A percentile compares a stretch with the other conserved stretches of the same genome.
Conservation (phyloP, 2,329 filamentous ascomycete species). For the Penicillium aurantiogriseum region DNA sequence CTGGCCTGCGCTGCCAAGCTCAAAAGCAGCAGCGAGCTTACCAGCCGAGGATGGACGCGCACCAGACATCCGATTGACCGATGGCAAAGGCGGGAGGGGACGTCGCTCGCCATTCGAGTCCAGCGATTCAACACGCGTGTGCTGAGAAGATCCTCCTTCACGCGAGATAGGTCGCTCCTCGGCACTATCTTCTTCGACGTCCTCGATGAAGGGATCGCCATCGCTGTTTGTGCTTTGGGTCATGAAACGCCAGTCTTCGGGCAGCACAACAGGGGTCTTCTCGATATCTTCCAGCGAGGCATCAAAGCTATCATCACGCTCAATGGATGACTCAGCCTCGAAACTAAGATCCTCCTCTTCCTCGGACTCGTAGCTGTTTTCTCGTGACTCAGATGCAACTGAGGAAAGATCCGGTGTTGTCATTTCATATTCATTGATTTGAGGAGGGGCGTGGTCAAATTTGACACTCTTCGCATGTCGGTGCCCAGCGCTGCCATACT, state of each 20-base stretch:
- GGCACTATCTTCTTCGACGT: constrained; percentile 65
- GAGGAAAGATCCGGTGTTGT: constrained; percentile 95
- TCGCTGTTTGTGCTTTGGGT: constrained; percentile 63
- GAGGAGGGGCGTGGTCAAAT: constrained; percentile 88
- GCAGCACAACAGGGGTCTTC: constrained; percentile 96
- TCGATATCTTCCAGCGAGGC: constrained; percentile 92
- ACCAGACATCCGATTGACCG: constrained; percentile 34
- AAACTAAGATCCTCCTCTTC: constrained; percentile 69
- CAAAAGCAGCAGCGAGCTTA: constrained; percentile 68
- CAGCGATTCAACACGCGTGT: constrained; percentile 67
- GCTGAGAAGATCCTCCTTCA: constrained; percentile 31
- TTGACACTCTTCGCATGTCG: constrained; percentile 95
- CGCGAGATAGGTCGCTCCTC: constrained; percentile 52
- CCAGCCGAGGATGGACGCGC: constrained; percentile 58
- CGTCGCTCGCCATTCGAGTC: constrained; percentile 78
- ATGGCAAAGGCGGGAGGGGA: constrained; percentile 83
- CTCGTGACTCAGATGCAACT: constrained; percentile 80
- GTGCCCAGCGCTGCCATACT: constrained; percentile 58
- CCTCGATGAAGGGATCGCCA: constrained; percentile 66
- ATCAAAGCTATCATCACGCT: constrained; percentile 87
- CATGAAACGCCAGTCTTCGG: constrained; percentile 88
- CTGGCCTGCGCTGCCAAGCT: constrained; percentile 66
- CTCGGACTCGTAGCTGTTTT: constrained; percentile 84
- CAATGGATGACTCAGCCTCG: constrained; percentile 57
- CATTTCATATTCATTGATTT: constrained; percentile 98